Base-by-base conservation (phyloP, 2,329 filamentous ascomycete species). In the Paramyrothecium roridum region DNA sequence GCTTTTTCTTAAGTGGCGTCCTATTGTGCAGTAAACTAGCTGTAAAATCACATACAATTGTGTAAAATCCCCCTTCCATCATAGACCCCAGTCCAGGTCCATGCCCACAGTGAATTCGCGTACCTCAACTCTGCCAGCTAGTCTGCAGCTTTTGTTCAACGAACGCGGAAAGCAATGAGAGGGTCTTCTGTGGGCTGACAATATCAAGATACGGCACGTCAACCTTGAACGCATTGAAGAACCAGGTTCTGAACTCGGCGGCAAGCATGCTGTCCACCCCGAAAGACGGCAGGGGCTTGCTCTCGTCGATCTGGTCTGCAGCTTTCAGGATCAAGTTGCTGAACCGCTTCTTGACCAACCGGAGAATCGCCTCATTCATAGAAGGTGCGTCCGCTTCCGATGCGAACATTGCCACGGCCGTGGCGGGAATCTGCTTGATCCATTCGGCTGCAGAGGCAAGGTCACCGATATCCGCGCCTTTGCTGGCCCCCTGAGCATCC, bases 201-300 rank as follows among this genome's bases (percentile, higher is more conserved):
- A 50, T 50, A n/a, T 50, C 48, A n/a, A 66, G 52, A 37, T 71
- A 71, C 8, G 69, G 61, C 4, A 74, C 57, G 52, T 74, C 66
- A 8, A 72, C 59, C 26, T 60, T 62, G 54, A 71, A 68, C 12
- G 60, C 56, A 7, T 59, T 55, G 48, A 61, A 72, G 19, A 74
- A 61, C 69, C 68, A 73, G 1, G 63, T 64, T 17, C 73, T 64
- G 45, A 76, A 67, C 56, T 76, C 74, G 16, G 69, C 63, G 0
- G 65, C 72, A 34, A 75, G 63, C 69, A 76, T 73, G 52, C 68
- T 72, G 57, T 76, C 72, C 13, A 76, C 57, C 6, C 74, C 72
- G 54, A 67, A 75, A 3, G 57, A 49, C 0, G 61, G 50, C 8
- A 76, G 55, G 8, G 67, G 50, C 52, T 61, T 64, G 16, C 54